Base-by-base conservation (phyloP, 805 yeast genomes). In the Saturnispora sanitii region DNA sequence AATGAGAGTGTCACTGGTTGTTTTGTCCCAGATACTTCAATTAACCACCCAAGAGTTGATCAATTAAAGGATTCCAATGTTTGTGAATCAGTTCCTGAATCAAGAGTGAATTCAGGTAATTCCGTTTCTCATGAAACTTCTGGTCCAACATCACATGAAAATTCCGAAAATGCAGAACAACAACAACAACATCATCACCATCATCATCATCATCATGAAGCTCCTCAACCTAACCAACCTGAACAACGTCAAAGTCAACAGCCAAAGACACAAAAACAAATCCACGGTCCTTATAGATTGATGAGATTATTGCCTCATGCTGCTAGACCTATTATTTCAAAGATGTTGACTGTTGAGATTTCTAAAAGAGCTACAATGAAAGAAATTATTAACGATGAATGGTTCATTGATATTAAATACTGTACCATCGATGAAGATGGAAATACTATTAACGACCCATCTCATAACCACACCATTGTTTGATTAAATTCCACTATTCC, bases 231-330 rank as follows among this genome's bases (percentile, higher is more conserved):
- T 9, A 30, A 42, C 8, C 34, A 29, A 6, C 65, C 65, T 6
- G 67, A 62, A 45, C 56, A 62, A 25, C 55, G 65, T 34, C 63
- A 61, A 26, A 49, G 55, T 4, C 29, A 54, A 19, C 36, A 50
- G 32, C 42, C 52, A n/a, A 66, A 69, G 48, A 50, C 64, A 27
- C 64, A 60, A 50, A 75, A 73, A 49, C 79, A 77, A 46, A 75
- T 82, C 19, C 87, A 82, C 52, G 94, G 94, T 6, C 90, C 92
- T 9, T 83, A 83, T 61, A 67, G 94, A 55, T 64, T 83, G 48
- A 75, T 83, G 79, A 73, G 94, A 61, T 63, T 83, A 38, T 61
- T 83, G 28, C 94, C 94, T 4, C 94, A 83, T 57, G 87, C 90
- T 6, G 66, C 92, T 13, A 71, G 94, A 58, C 92, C 90, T 11